A percentile compares a stretch with the other conserved stretches of the same genome.
phyloP scores from a whole-genome alignment of 345 rosid genomes.

The Barbarea vulgaris region DNA sequence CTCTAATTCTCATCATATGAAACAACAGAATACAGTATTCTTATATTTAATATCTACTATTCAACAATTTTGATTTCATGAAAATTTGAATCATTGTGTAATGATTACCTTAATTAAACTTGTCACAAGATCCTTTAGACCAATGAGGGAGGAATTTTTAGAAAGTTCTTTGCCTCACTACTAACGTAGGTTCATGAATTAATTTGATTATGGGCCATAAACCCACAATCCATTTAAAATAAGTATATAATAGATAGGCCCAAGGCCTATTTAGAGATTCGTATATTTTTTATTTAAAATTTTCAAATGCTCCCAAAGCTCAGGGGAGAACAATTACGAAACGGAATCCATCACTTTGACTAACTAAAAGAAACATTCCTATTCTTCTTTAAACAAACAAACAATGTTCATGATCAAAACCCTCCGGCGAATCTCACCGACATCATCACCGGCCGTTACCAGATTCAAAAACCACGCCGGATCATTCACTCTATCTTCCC shows the following conservation, averaged over 20 bases:
- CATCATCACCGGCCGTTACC: constrained; percentile 16
- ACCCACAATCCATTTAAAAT: neutral
- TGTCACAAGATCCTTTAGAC: too few species aligned
- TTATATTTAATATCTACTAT: too few species aligned
- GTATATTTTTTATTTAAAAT: neutral
- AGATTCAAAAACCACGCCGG: neutral
- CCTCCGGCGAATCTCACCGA: constrained; percentile 37
- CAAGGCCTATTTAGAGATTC: constrained; percentile 2
- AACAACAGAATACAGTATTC: too few species aligned
- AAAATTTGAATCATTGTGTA: too few species aligned
- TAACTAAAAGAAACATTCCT: neutral
- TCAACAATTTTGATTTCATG: too few species aligned
- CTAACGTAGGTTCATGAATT: neutral
- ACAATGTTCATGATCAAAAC: constrained; percentile 50
- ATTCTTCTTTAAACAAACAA: neutral
- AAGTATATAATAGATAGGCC: neutral
- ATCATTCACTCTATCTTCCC: constrained; percentile 38
- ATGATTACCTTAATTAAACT: too few species aligned
- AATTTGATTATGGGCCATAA: neutral
- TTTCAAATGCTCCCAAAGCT: constrained; percentile 23
- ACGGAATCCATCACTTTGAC: constrained; percentile 11
- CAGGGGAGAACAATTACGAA: neutral
- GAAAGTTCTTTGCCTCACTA: too few species aligned
- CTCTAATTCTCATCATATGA: too few species aligned
- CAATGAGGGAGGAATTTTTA: too few species aligned